A percentile compares a stretch with the other conserved stretches of the same genome.
These are phyloP conservation scores for Curvularia spicifera DNA, from an alignment of 2,329 filamentous ascomycete species.

Conservation along the genomic window DNA sequence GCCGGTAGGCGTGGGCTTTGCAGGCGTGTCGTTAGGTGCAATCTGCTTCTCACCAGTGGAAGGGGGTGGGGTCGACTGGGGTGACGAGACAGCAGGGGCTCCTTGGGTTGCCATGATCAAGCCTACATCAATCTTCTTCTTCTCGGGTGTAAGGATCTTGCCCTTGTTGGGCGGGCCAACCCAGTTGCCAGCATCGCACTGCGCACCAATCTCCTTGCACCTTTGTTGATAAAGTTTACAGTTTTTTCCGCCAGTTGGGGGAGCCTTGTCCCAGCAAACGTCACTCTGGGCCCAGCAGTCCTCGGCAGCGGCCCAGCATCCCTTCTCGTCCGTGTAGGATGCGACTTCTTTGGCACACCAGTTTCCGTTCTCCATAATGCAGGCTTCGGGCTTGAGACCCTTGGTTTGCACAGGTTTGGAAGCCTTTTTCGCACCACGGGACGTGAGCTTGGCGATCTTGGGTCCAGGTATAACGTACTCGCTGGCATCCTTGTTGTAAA, in stretches of 20 bases:
- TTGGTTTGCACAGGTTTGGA: conserved; percentile 48
- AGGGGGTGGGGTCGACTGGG: conserved; percentile 21
- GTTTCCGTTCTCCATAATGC: conserved; percentile 71
- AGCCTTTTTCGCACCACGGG: conserved; percentile 21
- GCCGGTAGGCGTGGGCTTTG: neutral
- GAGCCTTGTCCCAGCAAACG: conserved; percentile 65
- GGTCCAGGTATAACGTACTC: conserved; percentile 65
- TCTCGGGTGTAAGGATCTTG: conserved; percentile 47
- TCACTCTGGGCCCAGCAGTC: conserved; percentile 63
- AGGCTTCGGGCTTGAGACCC: conserved; percentile 62
- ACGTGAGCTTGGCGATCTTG: conserved; percentile 57
- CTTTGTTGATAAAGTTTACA: conserved; percentile 69
- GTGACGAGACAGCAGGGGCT: conserved; percentile 24
- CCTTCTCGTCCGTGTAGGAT: conserved; percentile 60
- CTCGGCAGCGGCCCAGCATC: conserved; percentile 63
- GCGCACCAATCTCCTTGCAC: conserved; percentile 58
- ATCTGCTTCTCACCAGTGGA: conserved; percentile 7
- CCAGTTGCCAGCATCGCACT: conserved; percentile 52
- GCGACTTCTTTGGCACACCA: conserved; percentile 72
- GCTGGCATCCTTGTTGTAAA: conserved; percentile 59
- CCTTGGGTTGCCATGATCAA: conserved; percentile 28
- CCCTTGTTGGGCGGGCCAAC: conserved; percentile 54
- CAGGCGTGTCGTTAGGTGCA: conserved; percentile 1
- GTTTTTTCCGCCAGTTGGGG: conserved; percentile 64
- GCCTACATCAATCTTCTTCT: conserved; percentile 41